phyloP scores from a whole-genome alignment of 148 eudicot genomes.

The Amaranthus palmeri region DNA sequence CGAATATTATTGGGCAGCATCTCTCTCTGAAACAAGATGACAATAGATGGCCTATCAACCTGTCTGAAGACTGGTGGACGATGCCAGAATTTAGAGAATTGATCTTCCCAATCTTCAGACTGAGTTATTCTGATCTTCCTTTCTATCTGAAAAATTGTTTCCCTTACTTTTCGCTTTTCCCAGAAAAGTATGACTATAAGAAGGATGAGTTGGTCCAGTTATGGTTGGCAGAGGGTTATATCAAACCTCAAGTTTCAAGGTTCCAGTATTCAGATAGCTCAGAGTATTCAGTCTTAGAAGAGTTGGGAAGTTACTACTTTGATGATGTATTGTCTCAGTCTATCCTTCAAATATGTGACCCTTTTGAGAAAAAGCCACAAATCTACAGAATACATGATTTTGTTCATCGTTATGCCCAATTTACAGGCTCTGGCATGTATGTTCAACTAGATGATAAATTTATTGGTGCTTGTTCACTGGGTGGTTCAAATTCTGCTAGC shows the following conservation, averaged over 20 bases:
- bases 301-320: conserved; percentile 14
- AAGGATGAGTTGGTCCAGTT: conserved; percentile 12
- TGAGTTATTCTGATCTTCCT: conserved; percentile 12
- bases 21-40: background rate
- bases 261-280: background rate
- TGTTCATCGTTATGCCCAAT: conserved; percentile 14
- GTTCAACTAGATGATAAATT: conserved; percentile 9
- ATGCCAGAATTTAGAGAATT: conserved; percentile 18
- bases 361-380: conserved; percentile 11
- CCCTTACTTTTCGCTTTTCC: conserved; percentile 22
- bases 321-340: conserved; percentile 17
- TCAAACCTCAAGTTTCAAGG: conserved; percentile 6
- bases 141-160: conserved; percentile 7
- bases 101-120: conserved; percentile 12
- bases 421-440: conserved; percentile 12
- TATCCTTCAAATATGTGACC: conserved; percentile 16
- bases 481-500: background rate
- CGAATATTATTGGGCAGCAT: conserved; percentile 7
- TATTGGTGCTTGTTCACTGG: background rate
- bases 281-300: conserved; percentile 9
- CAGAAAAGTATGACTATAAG: background rate
- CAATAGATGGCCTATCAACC: background rate
- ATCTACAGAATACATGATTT: conserved; percentile 19
- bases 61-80: conserved; percentile 12
- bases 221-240: conserved; percentile 21